Evolutionary conservation across 2,329 filamentous ascomycete species (phyloP).

Genomic region (Xylogone sp.): DNA sequence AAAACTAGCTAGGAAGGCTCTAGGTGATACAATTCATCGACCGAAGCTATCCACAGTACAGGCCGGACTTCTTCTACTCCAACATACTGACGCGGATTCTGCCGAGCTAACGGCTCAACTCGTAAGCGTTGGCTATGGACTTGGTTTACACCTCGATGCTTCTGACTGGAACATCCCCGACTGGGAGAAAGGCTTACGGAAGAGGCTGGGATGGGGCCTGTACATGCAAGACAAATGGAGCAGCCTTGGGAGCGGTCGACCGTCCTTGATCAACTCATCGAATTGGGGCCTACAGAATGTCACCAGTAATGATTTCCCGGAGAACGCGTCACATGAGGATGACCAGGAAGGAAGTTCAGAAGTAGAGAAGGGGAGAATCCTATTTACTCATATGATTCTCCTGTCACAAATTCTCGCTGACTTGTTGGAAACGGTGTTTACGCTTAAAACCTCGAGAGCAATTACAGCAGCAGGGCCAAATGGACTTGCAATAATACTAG

Average conservation of each 20-base stretch:
- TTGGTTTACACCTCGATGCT: conserved; percentile 59
- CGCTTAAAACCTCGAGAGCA: conserved; percentile 22
- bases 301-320: conserved; percentile 40
- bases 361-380: conserved; percentile 39
- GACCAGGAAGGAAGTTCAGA: conserved; percentile 34
- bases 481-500: conserved; percentile 31
- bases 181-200: conserved; percentile 60
- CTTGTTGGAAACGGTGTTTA: conserved; percentile 46
- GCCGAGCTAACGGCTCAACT: conserved; percentile 40
- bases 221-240: conserved; percentile 65
- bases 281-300: conserved; percentile 52
- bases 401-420: conserved; percentile 48
- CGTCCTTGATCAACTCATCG: conserved; percentile 47
- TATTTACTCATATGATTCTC: conserved; percentile 48
- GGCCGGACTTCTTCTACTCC: conserved; percentile 50
- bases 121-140: conserved; percentile 50
- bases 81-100: conserved; percentile 29
- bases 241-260: conserved; percentile 52
- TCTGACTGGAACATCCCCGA: conserved; percentile 57
- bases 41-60: conserved; percentile 54
- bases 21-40: conserved; percentile 44
- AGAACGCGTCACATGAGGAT: conserved; percentile 23
- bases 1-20: conserved; percentile 37
- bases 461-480: conserved; percentile 16
- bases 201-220: conserved; percentile 59